Percentiles rank a stretch among this genome's conserved stretches.
phyloP scores from a whole-genome alignment of 805 yeast species.

The Monosporozyma solicola region DNA sequence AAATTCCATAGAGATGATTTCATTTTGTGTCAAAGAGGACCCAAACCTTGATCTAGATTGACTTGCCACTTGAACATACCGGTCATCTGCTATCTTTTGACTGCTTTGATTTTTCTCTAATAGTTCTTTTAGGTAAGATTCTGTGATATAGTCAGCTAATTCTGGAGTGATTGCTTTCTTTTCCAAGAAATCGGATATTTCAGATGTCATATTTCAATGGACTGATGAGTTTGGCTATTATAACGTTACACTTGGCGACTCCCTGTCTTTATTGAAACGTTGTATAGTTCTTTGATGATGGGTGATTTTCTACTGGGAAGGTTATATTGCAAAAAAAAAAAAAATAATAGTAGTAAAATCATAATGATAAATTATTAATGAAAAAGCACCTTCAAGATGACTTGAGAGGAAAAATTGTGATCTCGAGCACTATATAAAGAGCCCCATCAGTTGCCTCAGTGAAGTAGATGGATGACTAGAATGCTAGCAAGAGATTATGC shows the following conservation, averaged over 20 bases:
- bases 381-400: background rate
- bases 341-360: background rate
- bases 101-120: constrained; percentile 1
- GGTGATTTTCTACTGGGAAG: background rate
- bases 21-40: constrained; percentile 11
- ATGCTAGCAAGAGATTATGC: background rate
- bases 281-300: background rate
- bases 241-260: background rate
- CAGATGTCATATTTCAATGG: background rate
- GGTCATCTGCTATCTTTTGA: constrained; percentile 17
- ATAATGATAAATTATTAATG: background rate
- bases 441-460: background rate
- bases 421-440: background rate
- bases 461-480: background rate
- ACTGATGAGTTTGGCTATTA: background rate
- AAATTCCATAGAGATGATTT: constrained; percentile 18
- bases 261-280: background rate
- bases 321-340: background rate
- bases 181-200: background rate
- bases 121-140: constrained; percentile 3
- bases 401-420: background rate
- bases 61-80: constrained; percentile 12
- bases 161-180: constrained; percentile 1
- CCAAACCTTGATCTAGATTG: constrained; percentile 19
- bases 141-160: constrained; percentile 2